These are phyloP conservation scores for Ascochyta clinopodiicola DNA, from an alignment of 2,329 filamentous ascomycete species.

Conservation along the genomic window DNA sequence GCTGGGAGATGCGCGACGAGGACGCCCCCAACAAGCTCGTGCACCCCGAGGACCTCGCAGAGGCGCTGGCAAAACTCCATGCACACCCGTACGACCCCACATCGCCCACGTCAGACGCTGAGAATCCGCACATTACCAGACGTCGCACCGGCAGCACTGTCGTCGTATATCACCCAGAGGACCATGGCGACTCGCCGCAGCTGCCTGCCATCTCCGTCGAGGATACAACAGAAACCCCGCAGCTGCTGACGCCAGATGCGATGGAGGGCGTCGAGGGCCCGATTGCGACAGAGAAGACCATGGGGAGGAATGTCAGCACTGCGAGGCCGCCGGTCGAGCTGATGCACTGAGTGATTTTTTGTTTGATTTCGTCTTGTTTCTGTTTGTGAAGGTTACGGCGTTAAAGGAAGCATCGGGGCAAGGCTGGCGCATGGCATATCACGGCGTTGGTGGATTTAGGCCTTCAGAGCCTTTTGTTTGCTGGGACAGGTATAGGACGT, in stretches of 20 bases:
- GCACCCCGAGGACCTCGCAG: constrained; percentile 66
- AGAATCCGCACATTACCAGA: constrained; percentile 27
- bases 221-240: constrained; percentile 60
- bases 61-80: constrained; percentile 62
- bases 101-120: constrained; percentile 35
- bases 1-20: constrained; percentile 69
- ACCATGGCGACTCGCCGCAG: constrained; percentile 65
- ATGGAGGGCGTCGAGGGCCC: constrained; percentile 47
- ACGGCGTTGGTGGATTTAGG: constrained; percentile 31
- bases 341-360: constrained; percentile 33
- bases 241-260: constrained; percentile 53
- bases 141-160: constrained; percentile 61
- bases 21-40: constrained; percentile 71
- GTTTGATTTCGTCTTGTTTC: not conserved
- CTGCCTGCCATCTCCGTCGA: constrained; percentile 70
- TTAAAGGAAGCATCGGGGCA: constrained; percentile 23
- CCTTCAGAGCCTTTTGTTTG: not conserved
- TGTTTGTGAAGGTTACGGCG: constrained; percentile 3
- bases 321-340: constrained; percentile 50
- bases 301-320: constrained; percentile 44
- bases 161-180: constrained; percentile 67
- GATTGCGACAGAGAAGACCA: constrained; percentile 43
- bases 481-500: not conserved
- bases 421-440: constrained; percentile 22
- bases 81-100: constrained; percentile 41